These are phyloP conservation scores for Coleophoma eucalyptorum DNA, from an alignment of 2,329 filamentous ascomycete genomes.

Conservation along the genomic window DNA sequence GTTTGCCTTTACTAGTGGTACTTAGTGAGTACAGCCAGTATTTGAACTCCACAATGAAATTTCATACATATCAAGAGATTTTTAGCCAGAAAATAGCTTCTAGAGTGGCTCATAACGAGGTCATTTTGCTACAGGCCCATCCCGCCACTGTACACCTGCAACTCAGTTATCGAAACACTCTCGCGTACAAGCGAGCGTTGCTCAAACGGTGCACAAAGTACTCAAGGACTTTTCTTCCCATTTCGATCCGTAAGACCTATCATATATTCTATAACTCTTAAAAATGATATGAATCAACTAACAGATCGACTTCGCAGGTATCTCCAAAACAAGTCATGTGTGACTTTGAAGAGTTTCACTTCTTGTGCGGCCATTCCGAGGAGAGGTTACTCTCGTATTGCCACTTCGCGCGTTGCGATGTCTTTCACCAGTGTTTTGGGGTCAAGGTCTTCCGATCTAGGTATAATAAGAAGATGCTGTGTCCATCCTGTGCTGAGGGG, in stretches of 20 bases:
- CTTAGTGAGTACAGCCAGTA: too few species aligned
- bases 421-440: slow-evolving; percentile 63
- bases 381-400: slow-evolving; percentile 64
- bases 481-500: background rate
- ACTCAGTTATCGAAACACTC: too few species aligned
- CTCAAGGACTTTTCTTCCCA: background rate
- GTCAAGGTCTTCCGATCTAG: slow-evolving; percentile 47
- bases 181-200: background rate
- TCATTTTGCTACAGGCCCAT: too few species aligned
- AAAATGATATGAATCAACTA: too few species aligned
- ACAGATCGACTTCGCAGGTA: background rate
- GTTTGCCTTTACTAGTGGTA: too few species aligned
- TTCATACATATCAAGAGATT: too few species aligned
- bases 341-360: slow-evolving; percentile 67
- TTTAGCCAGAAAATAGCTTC: too few species aligned
- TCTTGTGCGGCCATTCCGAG: slow-evolving; percentile 58
- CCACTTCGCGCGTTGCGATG: slow-evolving; percentile 71
- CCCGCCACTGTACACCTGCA: too few species aligned
- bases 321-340: slow-evolving; percentile 48
- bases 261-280: too few species aligned
- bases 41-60: too few species aligned
- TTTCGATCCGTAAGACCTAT: background rate
- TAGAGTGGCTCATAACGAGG: too few species aligned
- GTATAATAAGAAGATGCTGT: background rate
- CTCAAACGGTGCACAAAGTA: background rate